Conservation (phyloP, 176 grass and related monocot species). For the Oryza australiensis region DNA sequence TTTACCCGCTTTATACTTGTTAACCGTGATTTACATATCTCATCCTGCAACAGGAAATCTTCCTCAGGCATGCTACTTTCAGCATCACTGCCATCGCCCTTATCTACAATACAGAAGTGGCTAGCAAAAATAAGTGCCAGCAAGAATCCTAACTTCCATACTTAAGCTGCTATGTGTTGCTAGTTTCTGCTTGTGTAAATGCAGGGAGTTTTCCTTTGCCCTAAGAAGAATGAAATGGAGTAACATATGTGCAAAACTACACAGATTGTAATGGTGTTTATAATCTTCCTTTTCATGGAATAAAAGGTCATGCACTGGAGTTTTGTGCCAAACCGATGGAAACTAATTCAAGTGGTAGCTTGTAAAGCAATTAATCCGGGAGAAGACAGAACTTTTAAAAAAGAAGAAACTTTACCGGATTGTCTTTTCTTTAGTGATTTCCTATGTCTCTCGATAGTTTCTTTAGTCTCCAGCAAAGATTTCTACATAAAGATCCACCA, state of each 20-base stretch:
- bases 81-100: conserved; percentile 83
- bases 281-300: conserved; percentile 10
- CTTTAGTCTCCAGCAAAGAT: conserved; percentile 95
- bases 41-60: conserved; percentile 91
- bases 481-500: conserved; percentile 60
- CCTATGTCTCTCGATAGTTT: conserved; percentile 83
- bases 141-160: conserved; percentile 1
- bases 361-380: conserved; percentile 19
- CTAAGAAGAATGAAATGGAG: conserved; percentile 22
- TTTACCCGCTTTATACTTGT: conserved; percentile 89
- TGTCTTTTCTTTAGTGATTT: conserved; percentile 98
- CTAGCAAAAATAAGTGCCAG: neutral
- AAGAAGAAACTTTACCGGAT: conserved; percentile 55
- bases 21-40: conserved; percentile 95
- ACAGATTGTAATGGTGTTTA: neutral
- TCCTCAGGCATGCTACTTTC: conserved; percentile 87
- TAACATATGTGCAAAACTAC: conserved; percentile 20
- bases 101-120: conserved; percentile 58
- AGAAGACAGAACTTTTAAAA: conserved; percentile 1
- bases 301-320: neutral
- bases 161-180: neutral
- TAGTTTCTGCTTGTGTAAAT: conserved; percentile 13
- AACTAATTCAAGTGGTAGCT: conserved; percentile 1
- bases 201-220: conserved; percentile 13
- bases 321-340: conserved; percentile 9